Base-by-base conservation (phyloP, 2,329 filamentous ascomycete genomes). In the Pseudopyricularia cyperi region DNA sequence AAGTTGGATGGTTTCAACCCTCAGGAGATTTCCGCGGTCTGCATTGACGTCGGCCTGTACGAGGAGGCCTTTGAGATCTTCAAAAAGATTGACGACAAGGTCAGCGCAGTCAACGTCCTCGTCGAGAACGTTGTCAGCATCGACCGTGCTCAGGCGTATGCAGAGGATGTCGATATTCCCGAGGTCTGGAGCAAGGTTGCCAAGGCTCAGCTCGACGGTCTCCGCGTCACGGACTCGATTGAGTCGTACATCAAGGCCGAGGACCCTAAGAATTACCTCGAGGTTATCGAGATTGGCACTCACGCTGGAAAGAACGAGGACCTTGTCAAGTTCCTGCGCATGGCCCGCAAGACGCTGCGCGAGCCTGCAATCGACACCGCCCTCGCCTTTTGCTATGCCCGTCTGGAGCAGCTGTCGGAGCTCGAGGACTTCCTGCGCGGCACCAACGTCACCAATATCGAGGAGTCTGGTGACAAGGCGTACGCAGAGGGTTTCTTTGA, bases 121-220 rank as follows among this genome's bases (percentile, higher is more conserved):
- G 87, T 98, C 26, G 93, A 98, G 63, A 84, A 98, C 63, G 83
- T 98, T 61, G 91, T 98, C 63, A 96, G 89, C 76, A 97, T 98
- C 61, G 94, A 98, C 66, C 87, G 93, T 56, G 93, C 93, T 4
- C 90, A 95, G 64, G 88, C 89, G 42, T 98, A 93, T 64, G 94
- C 93, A 17, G 93, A 98, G 63, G 86, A 90, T 57, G 87, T 98
- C 53, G 93, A 98, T 61, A 72, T 89, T 55, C 87, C 93, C 2
- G 89, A 96, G 62, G 93, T 98, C 26, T 98, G 93, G 93, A 97
- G 90, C 74, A 90, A 87, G 73, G 91, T 98, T 59, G 93, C 89
- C 57, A 98, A 98, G 76, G 91, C 93, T 52, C 93, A 98, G 71
- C 79, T 98, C 53, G 93, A 98, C 65, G 93, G 93, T 59, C 83